Percentiles rank a stretch among this genome's conserved stretches.
These are phyloP conservation scores for Lachancea mirantina DNA, from an alignment of 805 yeast genomes.

Conservation along the genomic window DNA sequence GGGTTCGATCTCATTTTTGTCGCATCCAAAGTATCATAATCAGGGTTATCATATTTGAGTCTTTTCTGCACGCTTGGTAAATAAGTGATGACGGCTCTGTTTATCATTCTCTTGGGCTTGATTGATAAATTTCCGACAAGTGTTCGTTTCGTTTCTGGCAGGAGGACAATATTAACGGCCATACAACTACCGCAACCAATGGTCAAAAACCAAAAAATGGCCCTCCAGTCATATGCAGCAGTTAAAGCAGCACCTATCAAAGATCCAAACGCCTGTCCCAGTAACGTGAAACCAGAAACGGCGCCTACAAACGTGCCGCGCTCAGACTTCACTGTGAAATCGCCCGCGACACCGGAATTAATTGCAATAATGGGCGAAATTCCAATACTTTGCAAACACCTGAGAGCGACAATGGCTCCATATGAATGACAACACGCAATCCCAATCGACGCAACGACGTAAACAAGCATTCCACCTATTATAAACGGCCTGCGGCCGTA, in stretches of 20 bases:
- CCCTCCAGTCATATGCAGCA: slow-evolving; percentile 57
- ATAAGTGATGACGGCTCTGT: slow-evolving; percentile 40
- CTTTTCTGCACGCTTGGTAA: slow-evolving; percentile 14
- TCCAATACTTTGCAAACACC: slow-evolving; percentile 68
- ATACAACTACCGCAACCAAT: slow-evolving; percentile 50
- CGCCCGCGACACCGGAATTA: slow-evolving; percentile 64
- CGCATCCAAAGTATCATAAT: slow-evolving; percentile 21
- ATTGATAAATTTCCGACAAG: slow-evolving; percentile 69
- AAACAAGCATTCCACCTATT: slow-evolving; percentile 48
- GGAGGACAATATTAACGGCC: slow-evolving; percentile 27
- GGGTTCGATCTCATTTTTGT: slow-evolving; percentile 25
- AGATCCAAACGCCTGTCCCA: slow-evolving; percentile 76
- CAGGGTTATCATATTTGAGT: slow-evolving; percentile 29
- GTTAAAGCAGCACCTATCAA: slow-evolving; percentile 43
- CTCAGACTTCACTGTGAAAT: slow-evolving; percentile 52
- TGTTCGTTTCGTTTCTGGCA: slow-evolving; percentile 71
- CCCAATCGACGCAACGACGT: slow-evolving; percentile 55
- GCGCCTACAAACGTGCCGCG: slow-evolving; percentile 68
- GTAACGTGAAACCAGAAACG: slow-evolving; percentile 52
- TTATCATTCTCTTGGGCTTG: slow-evolving; percentile 38
- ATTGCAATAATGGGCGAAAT: slow-evolving; percentile 69
- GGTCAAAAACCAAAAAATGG: slow-evolving; percentile 67
- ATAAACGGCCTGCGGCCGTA: slow-evolving; percentile 67
- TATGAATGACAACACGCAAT: slow-evolving; percentile 53
- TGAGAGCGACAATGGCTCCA: slow-evolving; percentile 52